phyloP scores from a whole-genome alignment of 1,139 yeast species.

The Yamadazyma atmosphaerica region DNA sequence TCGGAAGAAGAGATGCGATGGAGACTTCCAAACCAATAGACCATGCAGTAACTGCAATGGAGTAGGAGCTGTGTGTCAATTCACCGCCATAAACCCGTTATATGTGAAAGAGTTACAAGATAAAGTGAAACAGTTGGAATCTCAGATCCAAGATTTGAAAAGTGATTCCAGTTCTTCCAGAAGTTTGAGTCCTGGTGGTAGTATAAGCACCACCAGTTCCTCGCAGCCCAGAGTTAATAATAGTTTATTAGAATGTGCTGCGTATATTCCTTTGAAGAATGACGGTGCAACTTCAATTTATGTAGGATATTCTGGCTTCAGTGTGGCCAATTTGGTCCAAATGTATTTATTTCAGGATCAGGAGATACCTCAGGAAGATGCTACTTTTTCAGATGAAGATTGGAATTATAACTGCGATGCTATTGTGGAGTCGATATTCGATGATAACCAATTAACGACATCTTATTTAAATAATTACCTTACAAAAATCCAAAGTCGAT shows the following conservation, averaged over 20 bases:
- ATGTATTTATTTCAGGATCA: conserved; percentile 7
- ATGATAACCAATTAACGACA: conserved; percentile 4
- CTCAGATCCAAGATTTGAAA: conserved; percentile 1
- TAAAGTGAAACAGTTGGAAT: conserved; percentile 5
- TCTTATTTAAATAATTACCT: conserved; percentile 11
- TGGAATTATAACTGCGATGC: background rate
- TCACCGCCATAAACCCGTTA: conserved; percentile 2
- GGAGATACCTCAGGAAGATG: background rate
- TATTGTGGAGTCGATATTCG: conserved; percentile 4
- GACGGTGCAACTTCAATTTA: conserved; percentile 9
- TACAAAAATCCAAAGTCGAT: conserved; percentile 8
- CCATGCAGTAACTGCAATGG: conserved; percentile 7
- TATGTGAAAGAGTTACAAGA: conserved; percentile 7
- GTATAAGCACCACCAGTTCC: background rate
- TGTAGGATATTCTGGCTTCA: conserved; percentile 9
- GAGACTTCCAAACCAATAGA: conserved; percentile 3
- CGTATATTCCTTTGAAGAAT: conserved; percentile 12
- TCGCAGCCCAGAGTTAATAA: background rate
- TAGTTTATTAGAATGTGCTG: conserved; percentile 11
- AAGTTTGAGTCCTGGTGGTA: background rate
- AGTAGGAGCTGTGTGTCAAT: conserved; percentile 5
- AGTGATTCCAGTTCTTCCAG: too few species aligned
- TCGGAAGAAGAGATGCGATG: conserved; percentile 11
- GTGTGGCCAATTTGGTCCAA: conserved; percentile 11
- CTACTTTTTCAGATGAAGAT: background rate